A percentile compares a stretch with the other conserved stretches of the same genome.
Conservation (phyloP, 192 early-diverging fungal species). For the Backusella sp. region DNA sequence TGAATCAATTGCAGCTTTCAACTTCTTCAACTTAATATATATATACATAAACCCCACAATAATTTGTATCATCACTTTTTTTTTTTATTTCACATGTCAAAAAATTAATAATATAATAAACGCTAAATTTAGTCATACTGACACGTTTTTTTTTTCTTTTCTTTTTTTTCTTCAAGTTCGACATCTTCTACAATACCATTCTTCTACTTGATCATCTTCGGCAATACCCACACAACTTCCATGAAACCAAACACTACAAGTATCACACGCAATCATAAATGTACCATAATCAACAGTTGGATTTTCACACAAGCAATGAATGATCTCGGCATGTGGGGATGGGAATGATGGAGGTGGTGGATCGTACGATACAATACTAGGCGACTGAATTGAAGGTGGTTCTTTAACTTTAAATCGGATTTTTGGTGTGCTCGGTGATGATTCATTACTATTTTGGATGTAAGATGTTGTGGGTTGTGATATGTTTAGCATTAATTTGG, state of each 20-base stretch:
- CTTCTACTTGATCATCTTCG: slow-evolving; percentile 27
- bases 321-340: slow-evolving; percentile 33
- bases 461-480: slow-evolving; percentile 8
- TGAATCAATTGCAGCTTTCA: not conserved
- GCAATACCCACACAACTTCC: slow-evolving; percentile 53
- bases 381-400: slow-evolving; percentile 15
- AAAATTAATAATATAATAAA: slow-evolving; percentile 4
- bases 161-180: not conserved
- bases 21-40: not conserved
- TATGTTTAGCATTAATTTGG: slow-evolving; percentile 21
- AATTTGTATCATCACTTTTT: not conserved
- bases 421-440: slow-evolving; percentile 31
- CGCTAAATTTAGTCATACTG: not conserved
- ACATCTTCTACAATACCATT: slow-evolving; percentile 20
- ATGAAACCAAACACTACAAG: slow-evolving; percentile 63
- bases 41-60: not conserved
- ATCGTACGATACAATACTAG: not conserved
- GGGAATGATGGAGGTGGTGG: not conserved
- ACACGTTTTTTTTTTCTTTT: not conserved
- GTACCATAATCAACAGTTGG: slow-evolving; percentile 58
- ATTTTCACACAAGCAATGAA: slow-evolving; percentile 56
- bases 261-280: slow-evolving; percentile 66
- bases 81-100: slow-evolving; percentile 1
- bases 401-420: slow-evolving; percentile 37
- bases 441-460: not conserved